Evolutionary conservation across 2,329 filamentous ascomycete genomes (phyloP), one percentile per base, ranked within the genome.

Genomic region (Phoma herbarum): DNA sequence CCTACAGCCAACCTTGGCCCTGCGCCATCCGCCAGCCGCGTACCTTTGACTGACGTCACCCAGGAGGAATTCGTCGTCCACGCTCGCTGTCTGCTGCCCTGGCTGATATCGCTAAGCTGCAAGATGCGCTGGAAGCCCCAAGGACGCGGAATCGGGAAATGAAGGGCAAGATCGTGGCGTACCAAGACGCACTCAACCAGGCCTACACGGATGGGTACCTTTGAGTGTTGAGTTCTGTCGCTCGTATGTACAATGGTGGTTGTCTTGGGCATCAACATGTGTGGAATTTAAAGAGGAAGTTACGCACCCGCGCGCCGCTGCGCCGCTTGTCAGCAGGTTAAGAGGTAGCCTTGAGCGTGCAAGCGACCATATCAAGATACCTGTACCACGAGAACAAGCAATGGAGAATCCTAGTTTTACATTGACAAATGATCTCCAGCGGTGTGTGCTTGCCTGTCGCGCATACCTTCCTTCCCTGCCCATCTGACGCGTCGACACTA

Each of bases 111-210:
- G 31, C 33, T 10, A 48, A 39, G 23, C 26, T 59, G 3, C 14
- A 50, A 22, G 41, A 59, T 28, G 46, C 45, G 26, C 50, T 59
- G 10, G n/a, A 46, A n/a, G 23, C 23, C 14, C 35, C 25, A 8
- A 51, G 46, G 39, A 20, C 29, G 6, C 16, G 46, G 39, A 41
- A 50, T 29, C 14, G 14, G 29, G 26, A 31, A 23, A n/a, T 58
- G 55, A 52, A 41, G 49, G 50, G 50, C 46, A 41, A 45, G 31
- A 54, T 59, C 5, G 50, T 51, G 16, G 56, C 56, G 16, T 54
- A 59, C 22, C 29, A 54, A 8, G 56, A 59, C 18, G 56, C 56
- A 2, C 56, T 59, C 11, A 9, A 59, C 18, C 50, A 53, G 33
- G 56, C 50, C 31, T 33, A 54, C 8, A 26, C 26, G 25, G 56